A percentile compares a stretch with the other conserved stretches of the same genome.
Evolutionary conservation across 192 early-diverging fungal genomes (phyloP).

Genomic region (Coemansia sp.): DNA sequence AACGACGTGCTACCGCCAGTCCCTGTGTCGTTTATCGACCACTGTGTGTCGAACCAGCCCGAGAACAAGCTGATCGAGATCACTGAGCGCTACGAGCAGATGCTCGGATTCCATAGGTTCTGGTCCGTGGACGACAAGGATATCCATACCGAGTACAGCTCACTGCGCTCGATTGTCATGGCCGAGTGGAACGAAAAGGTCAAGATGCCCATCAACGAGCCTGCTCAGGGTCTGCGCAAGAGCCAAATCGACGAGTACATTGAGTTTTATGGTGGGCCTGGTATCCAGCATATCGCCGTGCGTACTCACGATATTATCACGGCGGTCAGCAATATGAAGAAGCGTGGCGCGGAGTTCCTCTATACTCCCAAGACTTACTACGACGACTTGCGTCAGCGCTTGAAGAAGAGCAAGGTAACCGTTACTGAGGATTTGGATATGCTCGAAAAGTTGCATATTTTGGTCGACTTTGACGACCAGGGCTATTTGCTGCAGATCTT

Average conservation of each 20-base stretch:
- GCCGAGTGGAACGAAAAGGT: conserved; percentile 85
- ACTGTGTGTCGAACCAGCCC: conserved; percentile 96
- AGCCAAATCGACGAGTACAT: conserved; percentile 85
- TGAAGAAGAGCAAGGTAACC: conserved; percentile 69
- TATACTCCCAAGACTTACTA: conserved; percentile 86
- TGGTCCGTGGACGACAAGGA: conserved; percentile 98
- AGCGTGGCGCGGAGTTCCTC: conserved; percentile 90
- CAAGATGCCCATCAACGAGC: conserved; percentile 99
- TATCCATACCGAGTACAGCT: conserved; percentile 94
- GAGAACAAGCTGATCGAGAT: conserved; percentile 85
- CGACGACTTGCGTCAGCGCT: conserved; percentile 73
- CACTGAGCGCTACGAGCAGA: conserved; percentile 85
- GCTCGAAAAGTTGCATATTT: conserved; percentile 83
- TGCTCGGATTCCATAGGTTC: conserved; percentile 97
- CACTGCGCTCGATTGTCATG: conserved; percentile 95
- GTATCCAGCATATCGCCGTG: conserved; percentile 94
- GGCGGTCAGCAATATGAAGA: conserved; percentile 76
- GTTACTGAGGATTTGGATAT: conserved; percentile 81
- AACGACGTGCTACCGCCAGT: conserved; percentile 66
- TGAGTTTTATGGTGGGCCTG: conserved; percentile 66
- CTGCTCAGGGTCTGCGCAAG: conserved; percentile 89
- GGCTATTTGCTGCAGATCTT: conserved; percentile 96
- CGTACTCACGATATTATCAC: conserved; percentile 86
- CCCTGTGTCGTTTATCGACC: conserved; percentile 78
- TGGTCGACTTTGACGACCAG: conserved; percentile 95